Conservation (phyloP, 768 basidiomycete species). For the Tulasnella sp. region DNA sequence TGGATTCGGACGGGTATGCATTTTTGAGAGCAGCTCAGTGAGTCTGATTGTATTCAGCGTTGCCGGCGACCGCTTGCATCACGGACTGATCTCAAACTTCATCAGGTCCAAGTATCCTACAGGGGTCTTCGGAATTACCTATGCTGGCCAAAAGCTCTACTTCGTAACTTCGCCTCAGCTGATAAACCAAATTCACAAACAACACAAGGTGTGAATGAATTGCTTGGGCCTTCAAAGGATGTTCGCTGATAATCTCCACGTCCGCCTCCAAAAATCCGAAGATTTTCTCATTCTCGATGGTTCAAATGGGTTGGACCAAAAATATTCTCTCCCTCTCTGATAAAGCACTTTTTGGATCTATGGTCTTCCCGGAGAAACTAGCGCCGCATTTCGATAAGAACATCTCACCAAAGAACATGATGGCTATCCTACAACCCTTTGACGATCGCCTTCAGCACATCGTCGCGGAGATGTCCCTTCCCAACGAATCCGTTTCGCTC, state of each 20-base stretch:
- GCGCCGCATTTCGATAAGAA: not conserved
- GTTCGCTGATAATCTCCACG: not conserved
- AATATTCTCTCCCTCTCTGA: conserved; percentile 5
- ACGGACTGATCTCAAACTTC: not conserved
- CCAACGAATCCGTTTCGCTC: not conserved
- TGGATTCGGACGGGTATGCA: conserved; percentile 8
- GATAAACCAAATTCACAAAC: conserved; percentile 14
- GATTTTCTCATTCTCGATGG: not conserved
- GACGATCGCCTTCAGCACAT: not conserved
- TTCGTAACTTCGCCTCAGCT: conserved; percentile 6
- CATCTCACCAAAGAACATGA: not conserved
- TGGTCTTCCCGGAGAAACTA: not conserved
- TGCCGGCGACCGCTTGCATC: not conserved
- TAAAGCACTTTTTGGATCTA: not conserved
- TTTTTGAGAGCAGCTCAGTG: conserved; percentile 8
- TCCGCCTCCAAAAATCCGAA: not conserved
- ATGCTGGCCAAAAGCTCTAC: not conserved
- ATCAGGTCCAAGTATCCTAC: not conserved
- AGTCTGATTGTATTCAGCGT: not conserved
- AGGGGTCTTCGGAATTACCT: conserved; percentile 3
- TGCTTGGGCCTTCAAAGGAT: too few species aligned
- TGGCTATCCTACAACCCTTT: not conserved
- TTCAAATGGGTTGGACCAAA: conserved; percentile 5
- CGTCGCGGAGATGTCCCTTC: not conserved
- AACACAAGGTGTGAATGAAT: conserved; percentile 8